Conservation (phyloP, 768 basidiomycete species). For the Hebeloma cylindrosporum region DNA sequence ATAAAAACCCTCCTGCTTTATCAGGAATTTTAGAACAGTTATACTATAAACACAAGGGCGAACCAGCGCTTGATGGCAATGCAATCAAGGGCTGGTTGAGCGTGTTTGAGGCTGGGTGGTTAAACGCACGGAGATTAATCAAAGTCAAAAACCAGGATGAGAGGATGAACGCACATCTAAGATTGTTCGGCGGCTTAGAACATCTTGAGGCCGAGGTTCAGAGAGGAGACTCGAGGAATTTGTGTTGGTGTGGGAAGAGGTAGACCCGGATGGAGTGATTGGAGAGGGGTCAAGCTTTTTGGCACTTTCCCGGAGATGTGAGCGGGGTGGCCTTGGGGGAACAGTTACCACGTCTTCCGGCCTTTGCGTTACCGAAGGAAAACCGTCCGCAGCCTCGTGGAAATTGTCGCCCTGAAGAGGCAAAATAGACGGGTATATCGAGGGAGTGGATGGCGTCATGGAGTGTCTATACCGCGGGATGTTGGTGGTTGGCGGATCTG, state of each 20-base stretch:
- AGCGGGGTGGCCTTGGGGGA: slow-evolving; percentile 32
- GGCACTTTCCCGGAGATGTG: slow-evolving; percentile 27
- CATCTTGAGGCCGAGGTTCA: slow-evolving; percentile 22
- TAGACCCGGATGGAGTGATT: slow-evolving; percentile 42
- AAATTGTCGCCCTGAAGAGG: slow-evolving; percentile 34
- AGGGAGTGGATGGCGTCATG: slow-evolving; percentile 45
- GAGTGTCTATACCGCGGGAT: slow-evolving; percentile 27
- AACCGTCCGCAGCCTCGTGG: slow-evolving; percentile 9
- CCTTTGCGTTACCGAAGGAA: background rate
- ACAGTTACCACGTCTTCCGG: slow-evolving; percentile 10
- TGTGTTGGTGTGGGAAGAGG: slow-evolving; percentile 32
- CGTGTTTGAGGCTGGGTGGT: too few relatives aligned
- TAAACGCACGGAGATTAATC: too few relatives aligned
- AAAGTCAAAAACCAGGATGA: background rate
- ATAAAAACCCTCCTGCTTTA: too few relatives aligned
- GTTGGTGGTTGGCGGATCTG: slow-evolving; percentile 7
- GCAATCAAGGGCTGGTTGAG: too few relatives aligned
- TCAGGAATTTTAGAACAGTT: too few relatives aligned
- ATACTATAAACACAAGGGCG: background rate
- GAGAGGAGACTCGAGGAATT: slow-evolving; percentile 27
- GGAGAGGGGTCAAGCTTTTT: slow-evolving; percentile 29
- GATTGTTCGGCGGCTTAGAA: slow-evolving; percentile 35
- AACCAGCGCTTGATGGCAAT: too few relatives aligned
- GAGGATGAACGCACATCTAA: slow-evolving; percentile 35
- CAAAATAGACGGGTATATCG: slow-evolving; percentile 48